Base-by-base conservation (phyloP, 2,329 filamentous ascomycete species). In the Cladosporium phlei region DNA sequence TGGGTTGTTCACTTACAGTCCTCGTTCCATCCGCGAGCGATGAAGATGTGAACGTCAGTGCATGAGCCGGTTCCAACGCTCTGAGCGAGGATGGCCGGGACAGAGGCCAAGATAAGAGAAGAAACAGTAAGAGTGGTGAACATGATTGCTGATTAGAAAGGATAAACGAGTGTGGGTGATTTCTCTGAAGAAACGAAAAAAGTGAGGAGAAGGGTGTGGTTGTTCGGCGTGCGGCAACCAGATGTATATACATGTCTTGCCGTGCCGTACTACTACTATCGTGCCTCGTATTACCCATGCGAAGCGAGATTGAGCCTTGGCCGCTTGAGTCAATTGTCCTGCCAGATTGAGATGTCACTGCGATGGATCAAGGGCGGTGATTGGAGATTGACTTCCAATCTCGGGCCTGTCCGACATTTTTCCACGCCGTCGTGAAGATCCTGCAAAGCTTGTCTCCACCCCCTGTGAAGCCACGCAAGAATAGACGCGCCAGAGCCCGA, bases 21-120 rank as follows among this genome's bases (percentile, higher is more conserved):
- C 47, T 56, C 53, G 45, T 57, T 56, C 54, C 54, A 56, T 29
- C 55, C 55, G 39, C 49, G 50, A 29, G 48, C 46, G 4, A 57
- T 35, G 50, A 57, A 56, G 38, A 57, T 51, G 43, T 56, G 54
- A 2, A 55, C 50, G 19, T 57, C 55, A 12, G 44, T 51, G 29
- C 55, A 57, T 5, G 50, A 50, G 20, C 49, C 49, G 16, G 50
- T 39, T 35, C 53, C 54, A 27, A 46, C 49, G 32, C 47, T 46
- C 11, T 46, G 45, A 3, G 47, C 47, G 9, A 50, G n/a, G 11
- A 38, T 32, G 10, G 40, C 30, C 12, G 54, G 48, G 6, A 17
- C 37, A 25, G 49, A 45, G 28, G 52, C 48, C 35, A 53, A 22
- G 14, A 54, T 17, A 37, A 49, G 34, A 16, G 49, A 39, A 47